Conservation (phyloP, 2,329 filamentous ascomycete species). For the Paracamarosporium sp. region DNA sequence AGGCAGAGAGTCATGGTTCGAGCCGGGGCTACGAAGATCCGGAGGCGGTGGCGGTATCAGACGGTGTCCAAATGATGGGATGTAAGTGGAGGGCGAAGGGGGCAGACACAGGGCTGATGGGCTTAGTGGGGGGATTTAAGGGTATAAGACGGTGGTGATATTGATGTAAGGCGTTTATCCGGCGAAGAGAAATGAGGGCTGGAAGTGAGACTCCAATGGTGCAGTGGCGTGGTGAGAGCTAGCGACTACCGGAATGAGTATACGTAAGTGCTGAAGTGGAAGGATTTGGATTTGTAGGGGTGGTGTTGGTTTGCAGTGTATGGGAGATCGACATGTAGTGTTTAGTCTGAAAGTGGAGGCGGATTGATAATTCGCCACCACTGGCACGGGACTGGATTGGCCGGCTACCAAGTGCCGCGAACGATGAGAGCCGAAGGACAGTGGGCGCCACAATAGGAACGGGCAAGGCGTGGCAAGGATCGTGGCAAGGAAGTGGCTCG, state of each 20-base stretch:
- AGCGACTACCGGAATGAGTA: neutral
- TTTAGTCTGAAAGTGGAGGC: neutral
- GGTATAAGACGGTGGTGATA: neutral
- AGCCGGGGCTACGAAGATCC: neutral
- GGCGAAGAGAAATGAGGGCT: slow-evolving; percentile 1
- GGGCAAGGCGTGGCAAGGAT: slow-evolving; percentile 3
- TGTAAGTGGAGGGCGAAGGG: neutral
- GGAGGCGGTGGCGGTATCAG: neutral
- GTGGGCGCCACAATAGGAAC: slow-evolving; percentile 3
- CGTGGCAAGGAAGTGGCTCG: slow-evolving; percentile 1
- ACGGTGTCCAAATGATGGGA: neutral
- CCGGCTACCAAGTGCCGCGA: neutral
- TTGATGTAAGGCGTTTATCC: neutral
- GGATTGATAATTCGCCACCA: neutral
- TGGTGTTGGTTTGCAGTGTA: neutral
- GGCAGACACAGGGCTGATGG: neutral
- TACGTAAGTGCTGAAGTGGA: neutral
- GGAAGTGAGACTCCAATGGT: neutral
- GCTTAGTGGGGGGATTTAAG: neutral
- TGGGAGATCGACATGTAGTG: neutral
- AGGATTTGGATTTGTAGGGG: neutral
- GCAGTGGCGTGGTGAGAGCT: neutral
- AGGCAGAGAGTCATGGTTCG: neutral
- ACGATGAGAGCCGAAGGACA: neutral
- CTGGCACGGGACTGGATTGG: neutral